Evolutionary conservation across 1,284 basidiomycete genomes (phyloP).

Genomic region (Trametes pubescens): DNA sequence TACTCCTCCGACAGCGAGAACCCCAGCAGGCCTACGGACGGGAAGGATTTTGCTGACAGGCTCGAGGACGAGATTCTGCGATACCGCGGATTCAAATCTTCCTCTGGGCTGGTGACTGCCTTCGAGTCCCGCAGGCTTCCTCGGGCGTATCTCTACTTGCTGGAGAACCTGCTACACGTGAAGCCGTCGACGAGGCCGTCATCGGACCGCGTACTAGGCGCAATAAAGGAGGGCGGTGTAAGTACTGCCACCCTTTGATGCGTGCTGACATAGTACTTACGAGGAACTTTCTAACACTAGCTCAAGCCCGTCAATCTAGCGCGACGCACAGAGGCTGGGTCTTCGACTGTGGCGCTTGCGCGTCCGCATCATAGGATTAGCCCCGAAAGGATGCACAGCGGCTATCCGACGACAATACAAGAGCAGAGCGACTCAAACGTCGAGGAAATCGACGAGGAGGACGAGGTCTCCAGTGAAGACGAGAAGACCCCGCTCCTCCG

Average conservation of each 20-base stretch:
- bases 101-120: conserved; percentile 53
- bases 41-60: conserved; percentile 64
- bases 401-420: conserved; percentile 4
- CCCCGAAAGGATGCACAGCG: conserved; percentile 11
- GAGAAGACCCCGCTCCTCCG: conserved; percentile 10
- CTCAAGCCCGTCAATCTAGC: conserved; percentile 7
- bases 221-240: conserved; percentile 73
- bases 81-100: conserved; percentile 81
- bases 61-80: conserved; percentile 78
- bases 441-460: conserved; percentile 26
- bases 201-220: conserved; percentile 72
- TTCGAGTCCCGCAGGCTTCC: conserved; percentile 79
- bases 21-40: conserved; percentile 53
- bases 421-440: conserved; percentile 22
- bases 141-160: conserved; percentile 69
- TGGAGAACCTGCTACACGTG: conserved; percentile 76
- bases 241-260: conserved; percentile 23
- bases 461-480: conserved; percentile 11
- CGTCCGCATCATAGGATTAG: conserved; percentile 21
- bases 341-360: conserved; percentile 17
- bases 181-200: conserved; percentile 69
- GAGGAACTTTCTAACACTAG: background rate
- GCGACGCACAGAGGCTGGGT: background rate
- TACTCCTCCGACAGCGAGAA: conserved; percentile 65
- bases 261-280: background rate